Base-by-base conservation (phyloP, 805 yeast genomes). In the Monosporozyma aerobia region DNA sequence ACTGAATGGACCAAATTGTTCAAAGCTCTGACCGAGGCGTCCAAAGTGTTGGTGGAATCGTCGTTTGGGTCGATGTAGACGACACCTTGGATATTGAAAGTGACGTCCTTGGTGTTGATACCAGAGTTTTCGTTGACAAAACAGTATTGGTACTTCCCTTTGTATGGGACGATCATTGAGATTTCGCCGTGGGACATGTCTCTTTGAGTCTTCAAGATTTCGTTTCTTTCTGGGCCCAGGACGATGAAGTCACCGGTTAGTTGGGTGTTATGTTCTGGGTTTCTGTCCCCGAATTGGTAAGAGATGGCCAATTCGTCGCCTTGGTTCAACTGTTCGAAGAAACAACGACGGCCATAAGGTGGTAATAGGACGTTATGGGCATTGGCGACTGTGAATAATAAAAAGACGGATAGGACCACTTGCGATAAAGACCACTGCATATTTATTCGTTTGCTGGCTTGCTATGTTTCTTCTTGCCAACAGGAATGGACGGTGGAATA, bases 21-120 rank as follows among this genome's bases (percentile, higher is more conserved):
- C 63, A 92, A 76, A 65, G 82, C 79, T 69, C 82, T 81, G 50
- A 92, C 86, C 49, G 95, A 90, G 54, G 83, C 81, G 61, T 92
- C 98, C 62, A 94, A 76, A 54, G 89, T 80, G 67, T 89, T 88
- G 32, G 82, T 75, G 52, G 83, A 78, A 57, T 90, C 86, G 65
- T 83, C 84, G 61, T 83, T 85, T 54, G 81, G 79, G 64, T 87
- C 95, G 50, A 92, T 81, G 67, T 86, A 92, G 52, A 90, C 81
- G 35, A 87, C 89, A 30, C 97, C 98, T 67, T 90, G 96, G 53
- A 92, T 88, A 69, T 92, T 94, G 77, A 92, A 92, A 0, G 96
- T 85, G 40, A 92, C 96, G 66, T 92, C 99, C 70, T 89, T 85
- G 50, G 94, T 87, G 44, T 77, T 80, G 47, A 83, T 67, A 22